Base-by-base conservation (phyloP, 441 rosid genomes). In the Populus hybrid region DNA sequence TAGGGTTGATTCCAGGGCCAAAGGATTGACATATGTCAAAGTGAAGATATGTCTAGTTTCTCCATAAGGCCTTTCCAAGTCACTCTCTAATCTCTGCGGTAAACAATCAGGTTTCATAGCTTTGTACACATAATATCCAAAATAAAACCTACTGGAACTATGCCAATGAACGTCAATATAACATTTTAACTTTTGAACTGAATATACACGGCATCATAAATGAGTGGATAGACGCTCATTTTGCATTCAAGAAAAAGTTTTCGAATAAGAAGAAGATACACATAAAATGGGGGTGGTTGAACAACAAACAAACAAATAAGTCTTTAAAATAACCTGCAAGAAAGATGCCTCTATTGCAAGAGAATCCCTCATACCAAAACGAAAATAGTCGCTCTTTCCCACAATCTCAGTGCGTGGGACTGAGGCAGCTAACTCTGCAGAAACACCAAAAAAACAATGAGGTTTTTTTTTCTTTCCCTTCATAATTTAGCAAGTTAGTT, bases 341-440 rank as follows among this genome's bases (percentile, higher is more conserved):
- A 96, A 96, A 64, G 91, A 88, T 35, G 98, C 98, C 88, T 94
- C 99, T 68, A 94, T 93, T 10, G 98, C 99, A 80, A 96, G 96
- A 78, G 99, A 96, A 86, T 96, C 99, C 84, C 99, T 90, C 90
- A 89, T 91, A 75, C 97, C 96, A 82, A 96, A 94, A 59, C 98
- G 97, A 80, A 96, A 91, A 84, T 87, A 96, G 78, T 93, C 97
- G 72, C 92, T 81, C 86, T 94, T 96, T 30, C 96, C 99, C 67
- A 94, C 98, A 75, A 92, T 86, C 79, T 94, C 99, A 36, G 91
- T 83, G 69, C 81, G 87, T 73, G 99, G 99, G 69, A 93, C 79
- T 12, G 98, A 90, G 71, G 99, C 98, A 88, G 98, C 94, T 72
- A 92, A 84, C 86, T 94, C 99, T 96, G 89, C 69, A 80, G 14